phyloP scores from a whole-genome alignment of 768 basidiomycete genomes.

The Hebeloma cylindrosporum region DNA sequence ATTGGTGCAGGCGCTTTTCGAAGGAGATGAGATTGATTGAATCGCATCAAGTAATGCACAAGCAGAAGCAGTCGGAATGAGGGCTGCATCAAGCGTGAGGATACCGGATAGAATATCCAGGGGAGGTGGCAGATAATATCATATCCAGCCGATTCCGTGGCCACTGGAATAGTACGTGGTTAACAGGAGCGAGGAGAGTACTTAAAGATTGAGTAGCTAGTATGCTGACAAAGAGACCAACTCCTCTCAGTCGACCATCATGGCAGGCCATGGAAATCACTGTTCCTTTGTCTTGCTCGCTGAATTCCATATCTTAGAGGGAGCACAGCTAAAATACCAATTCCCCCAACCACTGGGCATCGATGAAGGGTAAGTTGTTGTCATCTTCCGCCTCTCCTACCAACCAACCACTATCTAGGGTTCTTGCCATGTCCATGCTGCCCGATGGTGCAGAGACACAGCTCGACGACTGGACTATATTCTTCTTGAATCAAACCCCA shows the following conservation, averaged over 20 bases:
- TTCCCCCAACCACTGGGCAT: slow-evolving; percentile 93
- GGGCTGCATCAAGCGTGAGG: too few relatives aligned
- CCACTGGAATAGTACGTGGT: too few relatives aligned
- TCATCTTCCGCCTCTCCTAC: background rate
- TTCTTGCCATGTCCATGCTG: slow-evolving; percentile 96
- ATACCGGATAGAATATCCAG: too few relatives aligned
- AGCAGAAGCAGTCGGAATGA: too few relatives aligned
- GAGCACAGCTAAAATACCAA: slow-evolving; percentile 92
- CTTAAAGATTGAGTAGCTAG: too few relatives aligned
- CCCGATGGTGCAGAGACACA: slow-evolving; percentile 97
- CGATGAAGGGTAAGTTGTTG: slow-evolving; percentile 78
- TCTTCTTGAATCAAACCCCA: slow-evolving; percentile 94
- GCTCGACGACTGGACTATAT: slow-evolving; percentile 96
- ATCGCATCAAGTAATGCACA: too few relatives aligned
- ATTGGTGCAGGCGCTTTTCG: too few relatives aligned
- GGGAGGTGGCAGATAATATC: too few relatives aligned
- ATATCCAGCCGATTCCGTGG: too few relatives aligned
- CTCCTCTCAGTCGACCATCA: slow-evolving; percentile 1
- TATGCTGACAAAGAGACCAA: too few relatives aligned
- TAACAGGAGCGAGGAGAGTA: too few relatives aligned
- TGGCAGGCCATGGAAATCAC: slow-evolving; percentile 69
- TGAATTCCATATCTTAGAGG: slow-evolving; percentile 98
- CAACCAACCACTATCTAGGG: slow-evolving; percentile 43
- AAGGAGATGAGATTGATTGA: too few relatives aligned
- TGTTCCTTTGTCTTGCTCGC: slow-evolving; percentile 94